Percentiles rank a stretch among this genome's conserved stretches.
phyloP scores from a whole-genome alignment of 2,329 filamentous ascomycete genomes.

The Claviceps quebecensis region DNA sequence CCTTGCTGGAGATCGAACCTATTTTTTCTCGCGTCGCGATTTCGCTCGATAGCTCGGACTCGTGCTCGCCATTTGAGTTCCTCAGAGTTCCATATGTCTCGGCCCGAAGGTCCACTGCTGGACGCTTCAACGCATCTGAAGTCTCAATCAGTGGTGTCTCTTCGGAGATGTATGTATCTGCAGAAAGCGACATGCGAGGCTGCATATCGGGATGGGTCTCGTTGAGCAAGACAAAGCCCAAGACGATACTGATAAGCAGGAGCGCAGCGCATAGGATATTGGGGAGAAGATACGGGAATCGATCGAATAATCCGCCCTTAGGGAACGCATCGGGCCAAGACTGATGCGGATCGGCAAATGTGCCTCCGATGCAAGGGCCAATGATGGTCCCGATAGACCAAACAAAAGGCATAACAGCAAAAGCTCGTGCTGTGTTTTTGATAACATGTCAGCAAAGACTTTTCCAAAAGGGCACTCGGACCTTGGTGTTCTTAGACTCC shows the following conservation, averaged over 20 bases:
- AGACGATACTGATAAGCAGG: slow-evolving; percentile 62
- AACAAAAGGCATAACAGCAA: slow-evolving; percentile 86
- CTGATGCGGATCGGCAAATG: slow-evolving; percentile 64
- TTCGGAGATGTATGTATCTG: slow-evolving; percentile 40
- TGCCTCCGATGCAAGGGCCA: slow-evolving; percentile 76
- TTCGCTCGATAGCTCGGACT: slow-evolving; percentile 20
- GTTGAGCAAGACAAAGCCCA: slow-evolving; percentile 68
- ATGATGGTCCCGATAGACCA: slow-evolving; percentile 86
- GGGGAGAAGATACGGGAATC: slow-evolving; percentile 76
- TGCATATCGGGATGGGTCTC: slow-evolving; percentile 84
- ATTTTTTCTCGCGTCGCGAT: slow-evolving; percentile 20
- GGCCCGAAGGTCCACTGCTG: slow-evolving; percentile 58
- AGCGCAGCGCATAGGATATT: slow-evolving; percentile 72
- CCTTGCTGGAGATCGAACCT: slow-evolving; percentile 18
- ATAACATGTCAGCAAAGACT: slow-evolving; percentile 8
- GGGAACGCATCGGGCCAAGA: slow-evolving; percentile 63
- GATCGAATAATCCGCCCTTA: slow-evolving; percentile 53
- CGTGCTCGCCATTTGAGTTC: slow-evolving; percentile 30
- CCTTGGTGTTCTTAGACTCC: no score
- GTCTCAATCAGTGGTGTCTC: slow-evolving; percentile 65
- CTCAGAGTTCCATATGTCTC: slow-evolving; percentile 68
- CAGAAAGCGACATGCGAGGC: slow-evolving; percentile 32
- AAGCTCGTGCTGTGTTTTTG: slow-evolving; percentile 52
- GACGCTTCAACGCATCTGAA: slow-evolving; percentile 58
- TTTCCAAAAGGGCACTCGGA: not conserved